A percentile compares a stretch with the other conserved stretches of the same genome.
phyloP scores from a whole-genome alignment of 169 alveolate species.

The Plasmodium coatneyi region DNA sequence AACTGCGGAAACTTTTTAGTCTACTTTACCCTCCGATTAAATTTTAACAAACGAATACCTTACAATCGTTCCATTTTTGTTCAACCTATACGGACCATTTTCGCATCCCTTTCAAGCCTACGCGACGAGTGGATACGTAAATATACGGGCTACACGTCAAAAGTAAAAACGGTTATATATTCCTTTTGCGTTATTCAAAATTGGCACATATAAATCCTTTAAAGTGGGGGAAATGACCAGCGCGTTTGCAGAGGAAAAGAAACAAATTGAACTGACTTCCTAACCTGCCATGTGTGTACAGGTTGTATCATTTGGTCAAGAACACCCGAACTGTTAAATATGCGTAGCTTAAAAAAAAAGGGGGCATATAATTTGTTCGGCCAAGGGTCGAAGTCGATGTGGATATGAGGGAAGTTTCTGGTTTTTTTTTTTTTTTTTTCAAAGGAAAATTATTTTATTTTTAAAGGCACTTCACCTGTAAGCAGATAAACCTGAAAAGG shows the following conservation, averaged over 20 bases:
- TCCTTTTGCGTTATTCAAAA: background rate
- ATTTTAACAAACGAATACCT: background rate
- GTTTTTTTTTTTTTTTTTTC: background rate
- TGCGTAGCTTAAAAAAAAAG: background rate
- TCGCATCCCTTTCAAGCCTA: background rate
- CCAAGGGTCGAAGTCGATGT: background rate
- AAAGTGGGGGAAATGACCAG: background rate
- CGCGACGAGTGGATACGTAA: background rate
- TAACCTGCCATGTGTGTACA: background rate
- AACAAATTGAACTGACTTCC: background rate
- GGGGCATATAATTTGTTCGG: background rate
- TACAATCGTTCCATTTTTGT: background rate
- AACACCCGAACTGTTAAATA: background rate
- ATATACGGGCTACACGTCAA: background rate
- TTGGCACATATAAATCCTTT: background rate
- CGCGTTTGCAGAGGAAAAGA: background rate
- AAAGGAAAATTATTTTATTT: background rate
- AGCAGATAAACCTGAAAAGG: background rate
- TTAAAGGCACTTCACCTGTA: background rate
- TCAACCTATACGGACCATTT: background rate
- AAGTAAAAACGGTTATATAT: background rate
- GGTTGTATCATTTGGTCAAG: background rate
- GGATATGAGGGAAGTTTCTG: background rate
- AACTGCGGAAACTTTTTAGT: slow-evolving; percentile 1
- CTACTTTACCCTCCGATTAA: background rate